Percentiles rank a stretch among this genome's conserved stretches.
These are phyloP conservation scores for Periglandula ipomoeae DNA, from an alignment of 2,329 filamentous ascomycete species.

Conservation along the genomic window DNA sequence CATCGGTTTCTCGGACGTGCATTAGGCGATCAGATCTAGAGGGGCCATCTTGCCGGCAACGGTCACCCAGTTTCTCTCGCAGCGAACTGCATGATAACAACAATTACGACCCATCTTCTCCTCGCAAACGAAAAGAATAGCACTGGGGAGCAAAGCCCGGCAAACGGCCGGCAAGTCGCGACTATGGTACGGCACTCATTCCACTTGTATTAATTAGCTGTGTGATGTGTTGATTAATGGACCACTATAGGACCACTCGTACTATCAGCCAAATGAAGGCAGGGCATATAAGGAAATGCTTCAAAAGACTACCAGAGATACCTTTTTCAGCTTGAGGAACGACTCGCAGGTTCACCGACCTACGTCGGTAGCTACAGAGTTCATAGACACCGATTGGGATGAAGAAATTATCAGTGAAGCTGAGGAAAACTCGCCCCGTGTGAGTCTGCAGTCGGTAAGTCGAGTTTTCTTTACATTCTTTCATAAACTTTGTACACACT, in stretches of 20 bases:
- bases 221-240: too few species aligned
- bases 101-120: neutral
- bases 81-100: neutral
- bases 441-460: constrained; percentile 65
- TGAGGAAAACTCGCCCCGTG: constrained; percentile 57
- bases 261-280: constrained; percentile 26
- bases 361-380: constrained; percentile 64
- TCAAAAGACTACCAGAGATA: constrained; percentile 42
- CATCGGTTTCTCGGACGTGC: neutral
- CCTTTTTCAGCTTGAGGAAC: constrained; percentile 51
- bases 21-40: neutral
- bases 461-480: neutral
- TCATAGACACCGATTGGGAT: constrained; percentile 66
- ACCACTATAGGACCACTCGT: constrained; percentile 24
- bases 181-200: constrained; percentile 4
- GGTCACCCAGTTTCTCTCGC: constrained; percentile 15
- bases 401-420: constrained; percentile 47
- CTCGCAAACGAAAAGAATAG: too few species aligned
- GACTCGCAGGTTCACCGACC: constrained; percentile 45
- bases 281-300: constrained; percentile 40
- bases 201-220: too few species aligned
- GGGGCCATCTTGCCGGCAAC: constrained; percentile 28
- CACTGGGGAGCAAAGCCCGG: neutral
- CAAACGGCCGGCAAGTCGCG: neutral
- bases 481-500: neutral